Base-by-base conservation (phyloP, 1,284 basidiomycete species). In the Erythrobasidium hasegawianum region DNA sequence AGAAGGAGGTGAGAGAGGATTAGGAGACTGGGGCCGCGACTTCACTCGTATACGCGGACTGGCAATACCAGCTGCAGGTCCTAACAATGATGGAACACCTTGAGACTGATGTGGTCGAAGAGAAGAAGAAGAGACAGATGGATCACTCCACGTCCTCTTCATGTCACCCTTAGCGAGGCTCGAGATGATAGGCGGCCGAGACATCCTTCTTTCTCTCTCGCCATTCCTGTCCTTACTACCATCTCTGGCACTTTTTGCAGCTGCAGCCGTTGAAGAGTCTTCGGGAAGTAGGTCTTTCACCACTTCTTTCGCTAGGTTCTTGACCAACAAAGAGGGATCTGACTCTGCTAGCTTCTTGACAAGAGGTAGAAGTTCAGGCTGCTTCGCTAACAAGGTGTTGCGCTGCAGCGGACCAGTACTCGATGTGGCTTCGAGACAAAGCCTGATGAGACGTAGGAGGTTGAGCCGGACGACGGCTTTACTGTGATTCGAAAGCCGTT, bases 381-480 rank as follows among this genome's bases (percentile, higher is more conserved):
- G 82, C 73, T 88, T 85, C 18, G 71, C 91, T 4, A 33, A 11
- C 43, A 47, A 8, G 5, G 43, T 24, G 16, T 24, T 16, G 14
- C 43, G 43, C 16, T 47, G n/a, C 7, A 24, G 5, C 22, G 43
- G 16, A 14, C 11, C 11, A 4, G 4, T 33, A 4, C 5, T 33
- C 1, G 53, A 10, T 2, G 70, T 56, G 1, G 72, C 84, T 71
- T 97, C 95, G 78, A 89, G 93, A 1, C 94, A 86, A 0, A 87
- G 83, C 69, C 87, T 86, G 41, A 94, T 82, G 67, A 97, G 86
- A 66, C 90, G 85, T 52, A 98, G 81, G 39, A 98, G 81, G 76
- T 92, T 95, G 57, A 97, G 84, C 57, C 92, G 86, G 22, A 94
- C 89, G 54, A 96, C 87, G 0, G 93, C 88, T 73, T 91, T 89